Base-by-base conservation (phyloP, 2,329 filamentous ascomycete genomes). In the Hortaea sp. region DNA sequence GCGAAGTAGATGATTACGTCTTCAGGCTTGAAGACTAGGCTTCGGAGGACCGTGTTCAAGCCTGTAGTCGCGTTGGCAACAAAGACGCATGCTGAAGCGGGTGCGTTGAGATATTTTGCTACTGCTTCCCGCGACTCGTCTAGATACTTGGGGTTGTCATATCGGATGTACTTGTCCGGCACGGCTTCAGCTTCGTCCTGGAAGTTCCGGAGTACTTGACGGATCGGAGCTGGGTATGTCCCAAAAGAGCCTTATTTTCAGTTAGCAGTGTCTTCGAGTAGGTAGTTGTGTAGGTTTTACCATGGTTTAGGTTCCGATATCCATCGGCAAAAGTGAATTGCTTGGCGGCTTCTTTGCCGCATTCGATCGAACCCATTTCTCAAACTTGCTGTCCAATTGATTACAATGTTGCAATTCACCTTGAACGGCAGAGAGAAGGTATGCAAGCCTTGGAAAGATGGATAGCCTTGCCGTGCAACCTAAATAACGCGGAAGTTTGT, bases 1-100 rank as follows among this genome's bases (percentile, higher is more conserved):
- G 75, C 76, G 61, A 95, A 94, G 64, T 81, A 83, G 39, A 94
- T 57, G 51, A 94, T 84, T 51, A 84, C 80, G 60, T 95, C 89
- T 50, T 83, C 82, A 0, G 71, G 63, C 34, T 77, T 63, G 74
- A 82, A 94, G 1, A 62, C 59, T 2, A 95, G 65, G 61, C 84
- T 89, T 38, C 83, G 79, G n/a, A 95, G 74, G 5, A 94, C 78
- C 0, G 81, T 85, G 66, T 92, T 90, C 41, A 88, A 67, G 27
- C 79, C 86, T 0, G 77, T 82, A 0, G 87, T 94, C 9, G 88
- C 87, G 62, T 95, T 95, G 47, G 77, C 70, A 1, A 94, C 80
- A 53, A 94, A 82, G 1, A 94, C 88, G 35, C 85, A 69, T 7
- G 81, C 79, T 7, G 82, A 73, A 1, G 71, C 60, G 0, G 82